Evolutionary conservation across 1,284 basidiomycete species (phyloP), one percentile per base, ranked within the genome.

Genomic region (Phellopilus nigrolimitatus): DNA sequence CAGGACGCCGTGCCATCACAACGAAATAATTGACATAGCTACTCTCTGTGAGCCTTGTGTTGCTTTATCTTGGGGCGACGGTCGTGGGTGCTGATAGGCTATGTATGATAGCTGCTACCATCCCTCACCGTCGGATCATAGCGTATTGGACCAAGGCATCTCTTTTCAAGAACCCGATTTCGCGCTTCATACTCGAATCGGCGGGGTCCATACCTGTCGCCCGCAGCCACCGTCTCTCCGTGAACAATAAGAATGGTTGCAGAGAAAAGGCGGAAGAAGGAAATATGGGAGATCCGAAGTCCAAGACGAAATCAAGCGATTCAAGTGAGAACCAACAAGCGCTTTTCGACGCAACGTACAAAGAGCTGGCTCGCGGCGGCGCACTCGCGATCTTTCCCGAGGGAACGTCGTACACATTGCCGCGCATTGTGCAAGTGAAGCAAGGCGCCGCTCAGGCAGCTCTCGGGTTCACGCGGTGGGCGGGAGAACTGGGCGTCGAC

Each of bases 311-410:
- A 51, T 36, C 54, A 10, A 10, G 34, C 19, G n/a, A 5, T 17
- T 13, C 34, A 2, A 17, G 15, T n/a, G 77, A 76, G 63, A 72
- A 76, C 59, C 81, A 85, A 49, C 72, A 79, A 19, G 70, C 69
- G 10, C 65, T 91, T 12, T 89, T 89, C 68, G 66, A 68, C 1
- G 75, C 79, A 1, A 84, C 85, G 0, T 84, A 82, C 40, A 72
- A 78, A 58, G 80, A 79, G 0, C 70, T 89, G 25, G 74, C 76
- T 12, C 61, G 63, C 3, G 76, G 75, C 5, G 75, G 81, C 51
- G 79, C 79, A 6, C 75, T 92, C 13, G 86, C 82, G 1, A 76
- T 91, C 5, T 91, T 91, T 60, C 86, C 87, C 0, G 88, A 91
- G 60, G 88, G 87, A 8, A 75, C 74, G 34, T 74, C 71, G 52